These are phyloP conservation scores for Talaromyces sp. DNA, from an alignment of 2,329 filamentous ascomycete genomes.

Conservation along the genomic window DNA sequence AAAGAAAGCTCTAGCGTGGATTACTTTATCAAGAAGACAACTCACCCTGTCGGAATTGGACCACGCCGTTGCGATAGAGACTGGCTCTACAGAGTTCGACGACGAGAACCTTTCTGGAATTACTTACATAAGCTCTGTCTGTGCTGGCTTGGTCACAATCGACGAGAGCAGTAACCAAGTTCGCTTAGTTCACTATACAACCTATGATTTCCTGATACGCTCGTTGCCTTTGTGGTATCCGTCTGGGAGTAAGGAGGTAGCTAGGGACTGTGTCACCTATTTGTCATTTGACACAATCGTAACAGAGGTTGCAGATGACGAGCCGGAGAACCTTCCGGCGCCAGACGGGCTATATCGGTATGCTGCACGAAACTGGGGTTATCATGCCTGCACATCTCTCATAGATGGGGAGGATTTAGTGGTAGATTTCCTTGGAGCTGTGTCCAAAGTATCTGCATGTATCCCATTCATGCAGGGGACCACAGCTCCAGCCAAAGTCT, in stretches of 20 bases:
- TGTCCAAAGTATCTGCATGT: not conserved
- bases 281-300: conserved; percentile 18
- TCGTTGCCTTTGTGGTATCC: conserved; percentile 18
- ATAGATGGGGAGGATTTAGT: not conserved
- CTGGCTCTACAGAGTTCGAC: not conserved
- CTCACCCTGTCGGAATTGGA: conserved; percentile 35
- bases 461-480: not conserved
- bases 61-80: conserved; percentile 1
- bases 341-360: conserved; percentile 15
- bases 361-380: conserved; percentile 15
- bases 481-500: not conserved
- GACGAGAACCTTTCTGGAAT: conserved; percentile 20
- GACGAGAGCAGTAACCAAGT: conserved; percentile 25
- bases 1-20: conserved; percentile 36
- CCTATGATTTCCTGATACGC: conserved; percentile 24
- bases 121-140: conserved; percentile 19
- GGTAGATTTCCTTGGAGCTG: not conserved
- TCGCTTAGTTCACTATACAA: conserved; percentile 28
- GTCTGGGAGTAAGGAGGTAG: conserved; percentile 15
- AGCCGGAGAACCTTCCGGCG: not conserved
- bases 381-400: conserved; percentile 7
- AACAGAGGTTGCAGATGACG: not conserved
- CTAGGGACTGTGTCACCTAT: conserved; percentile 17
- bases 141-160: conserved; percentile 28
- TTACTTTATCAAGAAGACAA: conserved; percentile 31